Evolutionary conservation across 768 basidiomycete genomes (phyloP).

Genomic region (Gloeophyllum trabeum): DNA sequence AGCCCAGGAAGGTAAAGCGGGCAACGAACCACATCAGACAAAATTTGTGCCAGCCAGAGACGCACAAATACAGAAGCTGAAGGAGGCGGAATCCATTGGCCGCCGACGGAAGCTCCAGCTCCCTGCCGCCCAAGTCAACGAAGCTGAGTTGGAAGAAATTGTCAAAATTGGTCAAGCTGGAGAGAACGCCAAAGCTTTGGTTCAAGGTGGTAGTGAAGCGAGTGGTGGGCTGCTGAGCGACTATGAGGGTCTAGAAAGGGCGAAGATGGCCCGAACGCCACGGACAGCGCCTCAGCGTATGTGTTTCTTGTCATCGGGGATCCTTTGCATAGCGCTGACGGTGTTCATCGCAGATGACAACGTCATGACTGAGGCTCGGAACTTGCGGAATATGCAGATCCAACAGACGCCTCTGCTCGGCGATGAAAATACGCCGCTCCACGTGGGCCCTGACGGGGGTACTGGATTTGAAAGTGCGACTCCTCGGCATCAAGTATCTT

Average conservation of each 20-base stretch:
- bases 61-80: slow-evolving; percentile 94
- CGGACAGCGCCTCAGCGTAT: slow-evolving; percentile 86
- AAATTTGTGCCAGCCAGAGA: slow-evolving; percentile 97
- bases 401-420: slow-evolving; percentile 91
- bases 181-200: slow-evolving; percentile 80
- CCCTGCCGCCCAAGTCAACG: slow-evolving; percentile 87
- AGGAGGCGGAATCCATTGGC: slow-evolving; percentile 94
- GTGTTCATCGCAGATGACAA: slow-evolving; percentile 64
- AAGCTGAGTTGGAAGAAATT: slow-evolving; percentile 91
- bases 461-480: slow-evolving; percentile 95
- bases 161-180: slow-evolving; percentile 95
- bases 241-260: slow-evolving; percentile 82
- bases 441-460: slow-evolving; percentile 57
- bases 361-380: slow-evolving; percentile 89
- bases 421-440: slow-evolving; percentile 95
- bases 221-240: slow-evolving; percentile 83
- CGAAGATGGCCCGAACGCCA: slow-evolving; percentile 89
- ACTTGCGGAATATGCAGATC: slow-evolving; percentile 88
- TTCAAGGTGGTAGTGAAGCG: slow-evolving; percentile 73
- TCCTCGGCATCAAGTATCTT: slow-evolving; percentile 80
- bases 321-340: slow-evolving; percentile 3
- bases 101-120: slow-evolving; percentile 75
- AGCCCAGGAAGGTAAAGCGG: slow-evolving; percentile 51
- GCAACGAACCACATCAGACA: slow-evolving; percentile 56
- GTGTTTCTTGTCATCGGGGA: slow-evolving; percentile 1